A percentile compares a stretch with the other conserved stretches of the same genome.
Evolutionary conservation across 192 early-diverging fungal genomes (phyloP).

Genomic region (Powellomyces hirtus): DNA sequence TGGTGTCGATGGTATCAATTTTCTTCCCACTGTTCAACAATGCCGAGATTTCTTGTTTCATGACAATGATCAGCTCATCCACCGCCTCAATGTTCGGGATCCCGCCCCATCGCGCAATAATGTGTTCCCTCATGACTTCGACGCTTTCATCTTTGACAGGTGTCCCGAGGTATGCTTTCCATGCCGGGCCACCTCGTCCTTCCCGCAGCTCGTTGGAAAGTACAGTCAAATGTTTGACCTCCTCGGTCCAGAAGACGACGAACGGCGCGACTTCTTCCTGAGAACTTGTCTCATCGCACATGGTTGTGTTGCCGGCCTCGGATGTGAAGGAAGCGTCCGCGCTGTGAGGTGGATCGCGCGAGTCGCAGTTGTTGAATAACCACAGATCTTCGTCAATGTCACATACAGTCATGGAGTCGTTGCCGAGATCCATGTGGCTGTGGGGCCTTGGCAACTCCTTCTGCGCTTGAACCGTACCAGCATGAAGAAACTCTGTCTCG

Average conservation of each 20-base stretch:
- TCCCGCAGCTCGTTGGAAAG: background rate
- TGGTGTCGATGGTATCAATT: background rate
- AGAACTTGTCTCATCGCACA: too few relatives aligned
- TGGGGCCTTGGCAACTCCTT: too few relatives aligned
- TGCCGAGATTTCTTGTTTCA: background rate
- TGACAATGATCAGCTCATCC: background rate
- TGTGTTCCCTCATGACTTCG: background rate
- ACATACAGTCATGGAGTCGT: too few relatives aligned
- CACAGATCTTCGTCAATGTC: too few relatives aligned
- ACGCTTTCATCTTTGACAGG: background rate
- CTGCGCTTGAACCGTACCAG: background rate
- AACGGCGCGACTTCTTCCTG: background rate
- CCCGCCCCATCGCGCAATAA: background rate
- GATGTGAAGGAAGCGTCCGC: too few relatives aligned
- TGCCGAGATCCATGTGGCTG: too few relatives aligned
- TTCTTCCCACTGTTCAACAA: background rate
- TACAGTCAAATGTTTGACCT: background rate
- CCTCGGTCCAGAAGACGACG: background rate
- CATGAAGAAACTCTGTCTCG: background rate
- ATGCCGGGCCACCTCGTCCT: background rate
- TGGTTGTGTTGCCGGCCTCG: too few relatives aligned
- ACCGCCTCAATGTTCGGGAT: background rate
- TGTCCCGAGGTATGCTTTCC: background rate
- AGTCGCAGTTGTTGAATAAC: too few relatives aligned
- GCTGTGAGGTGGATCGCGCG: too few relatives aligned